Conservation (phyloP, 2,329 filamentous ascomycete genomes). For the Ustulina deusta region DNA sequence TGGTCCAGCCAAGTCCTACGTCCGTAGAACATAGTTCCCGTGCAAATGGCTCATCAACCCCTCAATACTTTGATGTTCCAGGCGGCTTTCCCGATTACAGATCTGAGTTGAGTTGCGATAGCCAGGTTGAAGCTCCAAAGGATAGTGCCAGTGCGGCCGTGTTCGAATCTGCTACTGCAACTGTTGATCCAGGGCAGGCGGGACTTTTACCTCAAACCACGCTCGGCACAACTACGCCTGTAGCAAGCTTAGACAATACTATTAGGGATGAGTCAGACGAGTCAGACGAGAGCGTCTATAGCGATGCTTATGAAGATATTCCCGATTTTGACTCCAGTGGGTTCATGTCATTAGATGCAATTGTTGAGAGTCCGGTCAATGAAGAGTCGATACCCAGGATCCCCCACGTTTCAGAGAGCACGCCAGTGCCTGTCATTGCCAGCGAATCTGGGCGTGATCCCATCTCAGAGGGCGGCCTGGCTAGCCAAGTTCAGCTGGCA, state of each 20-base stretch:
- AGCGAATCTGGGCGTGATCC: conserved; percentile 34
- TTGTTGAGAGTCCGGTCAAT: conserved; percentile 70
- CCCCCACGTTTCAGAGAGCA: conserved; percentile 28
- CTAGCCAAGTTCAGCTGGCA: conserved; percentile 3
- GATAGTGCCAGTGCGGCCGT: conserved; percentile 32
- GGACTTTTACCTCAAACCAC: conserved; percentile 47
- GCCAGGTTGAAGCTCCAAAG: conserved; percentile 13
- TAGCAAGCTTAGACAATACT: conserved; percentile 53
- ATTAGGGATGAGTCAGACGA: conserved; percentile 50
- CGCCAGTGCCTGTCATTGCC: neutral
- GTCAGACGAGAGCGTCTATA: conserved; percentile 71
- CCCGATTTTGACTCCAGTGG: conserved; percentile 73
- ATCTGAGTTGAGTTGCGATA: conserved; percentile 26
- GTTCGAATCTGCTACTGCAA: conserved; percentile 45
- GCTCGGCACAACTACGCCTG: conserved; percentile 48
- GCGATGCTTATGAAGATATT: conserved; percentile 80
- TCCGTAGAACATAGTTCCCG: conserved; percentile 36
- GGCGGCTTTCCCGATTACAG: conserved; percentile 67
- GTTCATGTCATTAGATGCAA: conserved; percentile 79
- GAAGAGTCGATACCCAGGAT: conserved; percentile 58
- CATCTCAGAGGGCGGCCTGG: conserved; percentile 33
- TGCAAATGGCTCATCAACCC: conserved; percentile 30
- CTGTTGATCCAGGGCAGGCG: conserved; percentile 35
- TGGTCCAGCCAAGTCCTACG: conserved; percentile 59
- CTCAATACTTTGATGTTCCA: conserved; percentile 64